Evolutionary conservation across 345 rosid species (phyloP).

Genomic region (Gossypium herbaceum): DNA sequence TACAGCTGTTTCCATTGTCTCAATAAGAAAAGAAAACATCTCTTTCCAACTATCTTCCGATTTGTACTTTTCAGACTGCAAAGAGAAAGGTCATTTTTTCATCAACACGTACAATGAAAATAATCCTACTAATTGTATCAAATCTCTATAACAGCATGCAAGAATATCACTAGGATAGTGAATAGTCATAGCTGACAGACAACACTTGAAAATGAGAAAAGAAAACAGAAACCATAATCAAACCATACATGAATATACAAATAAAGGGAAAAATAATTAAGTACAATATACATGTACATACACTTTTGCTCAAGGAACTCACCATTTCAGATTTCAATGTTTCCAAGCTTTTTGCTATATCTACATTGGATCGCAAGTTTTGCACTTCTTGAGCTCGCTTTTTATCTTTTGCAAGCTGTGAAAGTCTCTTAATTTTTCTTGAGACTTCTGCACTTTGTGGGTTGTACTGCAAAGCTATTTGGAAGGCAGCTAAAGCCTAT

Average conservation of each 20-base stretch:
- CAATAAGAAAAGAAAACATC: slow-evolving; percentile 62
- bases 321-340: slow-evolving; percentile 18
- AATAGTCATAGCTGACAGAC: neutral
- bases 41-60: slow-evolving; percentile 56
- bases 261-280: neutral
- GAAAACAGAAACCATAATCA: neutral
- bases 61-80: slow-evolving; percentile 64
- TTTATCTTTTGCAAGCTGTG: slow-evolving; percentile 48
- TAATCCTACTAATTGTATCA: neutral
- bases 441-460: slow-evolving; percentile 79
- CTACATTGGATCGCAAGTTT: slow-evolving; percentile 69
- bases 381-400: slow-evolving; percentile 80
- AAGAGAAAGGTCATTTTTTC: neutral
- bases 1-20: slow-evolving; percentile 77
- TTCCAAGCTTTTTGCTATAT: slow-evolving; percentile 56
- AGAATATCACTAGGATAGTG: neutral
- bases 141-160: neutral
- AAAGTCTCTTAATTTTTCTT: slow-evolving; percentile 13
- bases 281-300: neutral
- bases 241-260: neutral
- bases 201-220: neutral
- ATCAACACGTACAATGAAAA: neutral
- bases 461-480: slow-evolving; percentile 65
- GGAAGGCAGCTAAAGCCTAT: slow-evolving; percentile 78
- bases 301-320: slow-evolving; percentile 7